Evolutionary conservation across 495 filamentous ascomycete genomes (phyloP).

Genomic region (Aspergillus homomorphus): DNA sequence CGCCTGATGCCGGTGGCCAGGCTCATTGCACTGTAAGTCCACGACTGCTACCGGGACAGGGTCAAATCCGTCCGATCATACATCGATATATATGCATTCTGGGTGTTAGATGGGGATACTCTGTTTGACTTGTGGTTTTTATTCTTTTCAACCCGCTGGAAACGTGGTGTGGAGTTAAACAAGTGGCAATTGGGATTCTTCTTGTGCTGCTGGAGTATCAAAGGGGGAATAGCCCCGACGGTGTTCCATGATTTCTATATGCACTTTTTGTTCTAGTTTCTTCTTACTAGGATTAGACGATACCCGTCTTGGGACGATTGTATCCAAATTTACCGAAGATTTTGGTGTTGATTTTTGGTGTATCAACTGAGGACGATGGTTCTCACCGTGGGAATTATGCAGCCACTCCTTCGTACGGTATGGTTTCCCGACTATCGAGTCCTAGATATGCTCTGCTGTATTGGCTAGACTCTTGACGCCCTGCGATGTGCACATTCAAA

Average conservation of each 20-base stretch:
- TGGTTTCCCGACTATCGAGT: too few relatives aligned
- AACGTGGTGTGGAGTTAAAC: constrained; percentile 16
- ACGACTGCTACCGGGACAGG: constrained; percentile 6
- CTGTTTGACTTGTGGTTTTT: constrained; percentile 4
- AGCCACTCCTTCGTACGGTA: too few relatives aligned
- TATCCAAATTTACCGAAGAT: constrained; percentile 15
- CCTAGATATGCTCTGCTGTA: too few relatives aligned
- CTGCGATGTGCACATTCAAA: too few relatives aligned
- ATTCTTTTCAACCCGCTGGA: constrained; percentile 5
- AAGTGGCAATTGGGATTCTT: constrained; percentile 11
- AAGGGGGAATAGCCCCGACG: not conserved
- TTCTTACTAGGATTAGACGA: constrained; percentile 6
- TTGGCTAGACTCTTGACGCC: too few relatives aligned
- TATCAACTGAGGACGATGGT: not conserved
- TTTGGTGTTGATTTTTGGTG: not conserved
- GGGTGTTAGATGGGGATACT: constrained; percentile 18
- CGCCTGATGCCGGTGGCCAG: constrained; percentile 6
- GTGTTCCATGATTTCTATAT: not conserved
- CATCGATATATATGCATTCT: constrained; percentile 23
- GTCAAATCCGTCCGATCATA: constrained; percentile 13
- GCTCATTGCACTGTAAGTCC: not conserved
- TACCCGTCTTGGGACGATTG: constrained; percentile 13
- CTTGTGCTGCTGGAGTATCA: constrained; percentile 16
- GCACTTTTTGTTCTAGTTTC: constrained; percentile 1
- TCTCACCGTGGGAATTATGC: not conserved